Percentiles rank a stretch among this genome's conserved stretches.
phyloP scores from a whole-genome alignment of 169 alveolate species.

The Eimeria sp. region DNA sequence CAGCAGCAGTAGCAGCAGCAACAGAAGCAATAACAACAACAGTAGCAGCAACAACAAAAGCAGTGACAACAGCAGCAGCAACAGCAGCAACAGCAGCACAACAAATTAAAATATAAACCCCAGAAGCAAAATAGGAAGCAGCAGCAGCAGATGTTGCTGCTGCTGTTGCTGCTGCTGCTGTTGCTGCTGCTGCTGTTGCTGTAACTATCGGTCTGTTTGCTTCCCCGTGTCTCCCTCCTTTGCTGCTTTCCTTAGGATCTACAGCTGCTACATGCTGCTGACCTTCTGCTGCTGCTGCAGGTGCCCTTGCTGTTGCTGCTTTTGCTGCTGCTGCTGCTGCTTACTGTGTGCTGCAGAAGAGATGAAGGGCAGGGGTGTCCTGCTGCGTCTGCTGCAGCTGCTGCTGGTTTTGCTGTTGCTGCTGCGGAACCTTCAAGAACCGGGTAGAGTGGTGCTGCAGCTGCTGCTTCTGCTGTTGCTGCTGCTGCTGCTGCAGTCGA shows the following conservation, averaged over 20 bases:
- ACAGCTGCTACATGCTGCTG: conserved; percentile 11
- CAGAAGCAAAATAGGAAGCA: background rate
- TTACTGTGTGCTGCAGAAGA: background rate
- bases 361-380: background rate
- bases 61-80: background rate
- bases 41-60: background rate
- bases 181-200: conserved; percentile 51
- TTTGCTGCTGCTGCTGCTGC: background rate
- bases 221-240: background rate
- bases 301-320: conserved; percentile 19
- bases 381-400: background rate
- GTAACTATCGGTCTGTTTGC: background rate
- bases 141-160: background rate
- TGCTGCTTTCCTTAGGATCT: background rate
- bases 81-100: conserved; percentile 1
- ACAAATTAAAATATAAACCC: background rate
- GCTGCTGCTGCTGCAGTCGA: conserved; percentile 16
- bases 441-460: background rate
- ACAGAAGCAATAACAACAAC: background rate
- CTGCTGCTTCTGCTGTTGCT: background rate
- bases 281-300: conserved; percentile 7
- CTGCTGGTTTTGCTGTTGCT: background rate
- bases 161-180: conserved; percentile 44
- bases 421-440: background rate
- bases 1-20: too few relatives aligned